Evolutionary conservation across 805 yeast genomes (phyloP), one percentile per base, ranked within the genome.

Genomic region (Candida ovalis): DNA sequence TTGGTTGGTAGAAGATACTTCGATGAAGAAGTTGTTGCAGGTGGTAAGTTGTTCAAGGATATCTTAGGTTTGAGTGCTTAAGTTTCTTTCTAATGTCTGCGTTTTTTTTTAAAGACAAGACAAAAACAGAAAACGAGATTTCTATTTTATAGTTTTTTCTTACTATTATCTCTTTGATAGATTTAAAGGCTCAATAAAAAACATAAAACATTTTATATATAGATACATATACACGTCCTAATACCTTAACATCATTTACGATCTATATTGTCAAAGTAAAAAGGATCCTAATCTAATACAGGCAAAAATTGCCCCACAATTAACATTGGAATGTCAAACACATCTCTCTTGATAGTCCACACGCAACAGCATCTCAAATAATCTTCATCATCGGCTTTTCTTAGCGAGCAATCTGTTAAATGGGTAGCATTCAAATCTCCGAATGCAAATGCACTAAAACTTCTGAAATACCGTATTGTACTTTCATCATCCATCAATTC

Each of bases 271-370:
- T 23, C 24, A 45, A 21, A 15, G 3, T 32, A 8, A 15, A 19
- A 38, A n/a, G 10, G 8, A 13, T 22, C 19, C 42, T 43, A 59
- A 47, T 66, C 68, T 32, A 85, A 66, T 2, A 85, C 77, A 1
- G 94, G 94, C 39, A 86, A 62, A 58, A 86, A 85, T 60, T 88
- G 92, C 0, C 96, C 96, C 40, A 86, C 84, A 18, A 88, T 81
- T 59, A 88, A 70, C 88, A 87, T 82, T 7, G 96, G 95, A 42
- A 88, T 80, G 65, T 86, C 92, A 67, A 86, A 88, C 42, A 84
- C 80, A 67, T 88, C 96, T 55, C 94, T 71, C 55, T 86, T 86
- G 15, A 88, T 88, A 0, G 96, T 88, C 90, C 94, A 86, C 15
- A 88, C 88, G 38, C 88, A 81, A 36, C 90, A 83, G 57, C 90